A percentile compares a stretch with the other conserved stretches of the same genome.
phyloP scores from a whole-genome alignment of 2,329 filamentous ascomycete species.

The Nigrograna mackinnonii region DNA sequence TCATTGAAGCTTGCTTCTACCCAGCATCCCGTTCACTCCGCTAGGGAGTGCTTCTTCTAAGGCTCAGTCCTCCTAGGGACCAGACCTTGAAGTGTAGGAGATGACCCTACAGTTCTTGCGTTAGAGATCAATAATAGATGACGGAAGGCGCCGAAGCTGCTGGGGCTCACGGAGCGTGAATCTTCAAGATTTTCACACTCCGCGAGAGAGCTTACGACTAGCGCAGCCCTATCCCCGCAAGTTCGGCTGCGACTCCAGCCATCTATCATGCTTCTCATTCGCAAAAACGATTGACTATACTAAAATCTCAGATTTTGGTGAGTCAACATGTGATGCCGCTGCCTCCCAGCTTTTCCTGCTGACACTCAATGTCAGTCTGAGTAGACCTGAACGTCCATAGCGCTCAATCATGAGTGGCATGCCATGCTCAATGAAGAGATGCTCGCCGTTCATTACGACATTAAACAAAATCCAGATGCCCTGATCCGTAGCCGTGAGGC shows the following conservation, averaged over 20 bases:
- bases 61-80: too few species aligned
- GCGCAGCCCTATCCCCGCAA: conserved; percentile 32
- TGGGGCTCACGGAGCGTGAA: conserved; percentile 24
- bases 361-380: conserved; percentile 43
- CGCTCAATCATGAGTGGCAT: conserved; percentile 38
- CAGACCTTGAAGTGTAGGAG: conserved; percentile 58
- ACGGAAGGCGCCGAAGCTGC: neutral
- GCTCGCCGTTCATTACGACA: conserved; percentile 42
- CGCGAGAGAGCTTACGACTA: conserved; percentile 32
- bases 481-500: conserved; percentile 50
- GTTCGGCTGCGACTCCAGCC: too few species aligned
- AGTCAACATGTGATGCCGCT: conserved; percentile 44
- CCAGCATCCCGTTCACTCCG: conserved; percentile 57
- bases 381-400: conserved; percentile 32
- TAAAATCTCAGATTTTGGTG: conserved; percentile 43
- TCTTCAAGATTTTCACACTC: conserved; percentile 45
- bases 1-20: conserved; percentile 49
- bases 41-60: conserved; percentile 42
- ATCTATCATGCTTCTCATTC: conserved; percentile 21
- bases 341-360: conserved; percentile 41
- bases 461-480: conserved; percentile 45
- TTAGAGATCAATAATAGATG: neutral
- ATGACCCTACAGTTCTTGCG: conserved; percentile 54
- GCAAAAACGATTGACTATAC: conserved; percentile 36
- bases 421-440: conserved; percentile 43